These are phyloP conservation scores for Phytophthora uliginosa DNA, from an alignment of 352 stramenopile genomes.

Conservation along the genomic window DNA sequence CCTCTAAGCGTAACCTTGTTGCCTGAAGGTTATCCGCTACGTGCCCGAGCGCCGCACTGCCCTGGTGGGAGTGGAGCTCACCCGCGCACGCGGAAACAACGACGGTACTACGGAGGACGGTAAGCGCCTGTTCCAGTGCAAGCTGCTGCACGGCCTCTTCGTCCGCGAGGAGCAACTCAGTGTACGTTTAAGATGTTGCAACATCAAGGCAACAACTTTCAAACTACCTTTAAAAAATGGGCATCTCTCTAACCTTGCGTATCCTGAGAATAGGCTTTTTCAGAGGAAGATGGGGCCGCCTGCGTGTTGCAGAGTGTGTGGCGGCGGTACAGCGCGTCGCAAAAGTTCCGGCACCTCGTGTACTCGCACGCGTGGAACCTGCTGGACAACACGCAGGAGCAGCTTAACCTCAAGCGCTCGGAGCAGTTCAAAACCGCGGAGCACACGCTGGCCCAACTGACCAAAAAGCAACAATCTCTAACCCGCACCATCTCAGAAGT, in stretches of 20 bases:
- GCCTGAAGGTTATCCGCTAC: constrained; percentile 70
- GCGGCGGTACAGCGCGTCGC: constrained; percentile 72
- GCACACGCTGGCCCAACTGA: constrained; percentile 82
- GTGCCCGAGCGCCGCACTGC: constrained; percentile 59
- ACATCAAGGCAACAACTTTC: not conserved
- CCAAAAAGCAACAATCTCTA: constrained; percentile 67
- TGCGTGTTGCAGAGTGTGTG: constrained; percentile 84
- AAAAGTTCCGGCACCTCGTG: constrained; percentile 87
- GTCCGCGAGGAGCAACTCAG: constrained; percentile 83
- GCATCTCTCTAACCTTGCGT: not conserved
- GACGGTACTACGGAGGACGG: constrained; percentile 79
- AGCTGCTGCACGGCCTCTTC: constrained; percentile 85
- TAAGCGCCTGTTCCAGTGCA: constrained; percentile 85
- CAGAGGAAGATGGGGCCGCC: constrained; percentile 73
- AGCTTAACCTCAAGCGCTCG: constrained; percentile 89
- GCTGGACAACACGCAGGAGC: constrained; percentile 92
- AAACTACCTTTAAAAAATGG: not conserved
- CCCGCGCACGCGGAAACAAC: constrained; percentile 77
- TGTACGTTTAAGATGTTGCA: constrained; percentile 35
- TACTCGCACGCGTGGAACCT: constrained; percentile 91
- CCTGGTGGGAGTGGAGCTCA: constrained; percentile 89
- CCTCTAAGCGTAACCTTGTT: constrained; percentile 1
- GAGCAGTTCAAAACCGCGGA: constrained; percentile 89
- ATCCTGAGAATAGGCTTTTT: constrained; percentile 71
- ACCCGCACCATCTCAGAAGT: constrained; percentile 68